Base-by-base conservation (phyloP, 169 alveolate genomes). In the Blepharisma undulans region DNA sequence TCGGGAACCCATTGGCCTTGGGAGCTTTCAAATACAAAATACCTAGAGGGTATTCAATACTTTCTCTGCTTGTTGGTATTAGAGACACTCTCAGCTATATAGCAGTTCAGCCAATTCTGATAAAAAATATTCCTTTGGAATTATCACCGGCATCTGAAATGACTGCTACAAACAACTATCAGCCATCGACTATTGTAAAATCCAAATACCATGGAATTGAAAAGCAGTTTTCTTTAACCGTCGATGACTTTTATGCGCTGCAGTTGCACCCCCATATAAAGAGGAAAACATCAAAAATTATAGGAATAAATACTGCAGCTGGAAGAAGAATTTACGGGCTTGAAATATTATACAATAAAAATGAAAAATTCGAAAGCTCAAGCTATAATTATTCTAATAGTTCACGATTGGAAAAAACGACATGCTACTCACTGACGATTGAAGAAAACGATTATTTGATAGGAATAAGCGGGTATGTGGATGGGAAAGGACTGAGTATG, bases 201-300 rank as follows among this genome's bases (percentile, higher is more conserved):
- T 74, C 80, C 0, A 74, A 29, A 29, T 74, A 74, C 80, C 18
- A 74, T 5, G 80, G 80, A 74, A 29, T 74, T 14, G 80, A 74
- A 74, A 72, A 72, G 10, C 79, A 72, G 33, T 22, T 22, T 10
- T 72, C 33, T n/a, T 22, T 78, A 10, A 29, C 32, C 7, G 60
- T 29, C 4, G 86, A 78, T 74, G 86, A 78, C 60, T 78, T 78
- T 32, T 78, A 32, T n/a, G 33, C 86, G 3, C 86, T 78, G 27
- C 25, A 78, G 27, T 10, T 78, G 71, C 86, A 78, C 10, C 59
- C 86, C 10, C 22, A 19, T 12, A 32, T 78, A 7, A 78, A 78
- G 10, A 78, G 60, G 7, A 78, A 32, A 32, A 78, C 34, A 5
- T 27, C 60, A 6, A 78, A 78, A 78, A 78, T 78, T 6, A 30